Evolutionary conservation across 768 basidiomycete species (phyloP).

Genomic region (Hypsizygus marmoreus): DNA sequence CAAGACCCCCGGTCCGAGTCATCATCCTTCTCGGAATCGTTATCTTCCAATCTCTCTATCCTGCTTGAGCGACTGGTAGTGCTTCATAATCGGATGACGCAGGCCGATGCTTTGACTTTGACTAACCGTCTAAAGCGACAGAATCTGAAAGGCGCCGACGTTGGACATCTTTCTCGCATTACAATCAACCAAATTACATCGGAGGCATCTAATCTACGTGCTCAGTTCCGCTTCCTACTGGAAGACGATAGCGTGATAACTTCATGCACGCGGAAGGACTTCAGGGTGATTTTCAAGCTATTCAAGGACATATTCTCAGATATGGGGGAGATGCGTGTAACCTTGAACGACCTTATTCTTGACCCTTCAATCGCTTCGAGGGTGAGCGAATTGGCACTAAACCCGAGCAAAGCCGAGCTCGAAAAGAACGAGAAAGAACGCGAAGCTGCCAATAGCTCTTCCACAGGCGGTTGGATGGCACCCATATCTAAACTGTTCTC

Average conservation of each 20-base stretch:
- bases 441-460: conserved; percentile 25
- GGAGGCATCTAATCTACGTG: conserved; percentile 70
- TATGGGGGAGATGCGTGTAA: conserved; percentile 76
- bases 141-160: conserved; percentile 81
- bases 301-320: conserved; percentile 85
- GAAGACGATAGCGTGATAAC: conserved; percentile 74
- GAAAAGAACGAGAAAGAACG: conserved; percentile 38
- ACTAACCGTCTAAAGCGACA: conserved; percentile 91
- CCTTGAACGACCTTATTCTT: conserved; percentile 87
- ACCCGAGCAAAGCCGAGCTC: conserved; percentile 52
- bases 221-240: conserved; percentile 69
- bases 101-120: conserved; percentile 85
- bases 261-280: conserved; percentile 74
- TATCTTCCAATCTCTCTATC: conserved; percentile 55
- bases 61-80: conserved; percentile 65
- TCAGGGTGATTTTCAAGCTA: conserved; percentile 79
- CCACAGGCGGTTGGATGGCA: conserved; percentile 73
- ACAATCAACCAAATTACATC: conserved; percentile 75
- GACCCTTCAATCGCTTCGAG: conserved; percentile 77
- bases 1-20: conserved; percentile 73
- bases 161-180: conserved; percentile 81
- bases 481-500: conserved; percentile 82
- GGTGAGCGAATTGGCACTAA: conserved; percentile 71
- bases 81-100: conserved; percentile 56
- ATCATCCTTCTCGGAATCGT: conserved; percentile 61